Evolutionary conservation across 371 early-diverging fungal genomes (phyloP).

Genomic region (Actinomortierella ambigua): DNA sequence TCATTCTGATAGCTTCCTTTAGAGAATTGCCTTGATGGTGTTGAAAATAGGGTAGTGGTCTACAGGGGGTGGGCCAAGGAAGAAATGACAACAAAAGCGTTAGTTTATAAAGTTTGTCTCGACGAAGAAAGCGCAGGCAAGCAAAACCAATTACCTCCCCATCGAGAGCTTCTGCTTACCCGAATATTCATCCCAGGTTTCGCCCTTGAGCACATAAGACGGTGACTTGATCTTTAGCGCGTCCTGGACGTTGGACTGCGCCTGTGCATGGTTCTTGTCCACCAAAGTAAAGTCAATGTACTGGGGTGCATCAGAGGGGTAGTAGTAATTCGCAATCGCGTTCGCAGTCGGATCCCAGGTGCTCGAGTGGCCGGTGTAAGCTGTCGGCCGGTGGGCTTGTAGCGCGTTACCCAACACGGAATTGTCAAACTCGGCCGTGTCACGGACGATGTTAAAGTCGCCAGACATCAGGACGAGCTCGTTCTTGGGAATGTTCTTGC

Average conservation of each 20-base stretch:
- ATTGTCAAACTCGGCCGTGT: slow-evolving; percentile 20
- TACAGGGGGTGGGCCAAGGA: too few relatives aligned
- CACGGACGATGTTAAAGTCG: slow-evolving; percentile 29
- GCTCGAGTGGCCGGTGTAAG: slow-evolving; percentile 21
- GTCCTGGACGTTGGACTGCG: slow-evolving; percentile 14
- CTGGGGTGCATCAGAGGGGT: slow-evolving; percentile 19
- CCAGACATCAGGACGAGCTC: slow-evolving; percentile 41
- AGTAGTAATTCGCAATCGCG: slow-evolving; percentile 39
- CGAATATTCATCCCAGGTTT: slow-evolving; percentile 35
- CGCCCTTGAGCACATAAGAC: slow-evolving; percentile 20
- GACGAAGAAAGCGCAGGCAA: too few relatives aligned
- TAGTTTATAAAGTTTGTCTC: too few relatives aligned
- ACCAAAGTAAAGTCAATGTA: slow-evolving; percentile 38
- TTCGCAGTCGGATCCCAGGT: slow-evolving; percentile 38
- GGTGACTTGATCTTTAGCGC: slow-evolving; percentile 20
- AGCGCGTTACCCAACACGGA: slow-evolving; percentile 14
- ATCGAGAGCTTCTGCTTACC: too few relatives aligned
- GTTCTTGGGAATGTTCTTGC: slow-evolving; percentile 29
- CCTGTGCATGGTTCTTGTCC: slow-evolving; percentile 13
- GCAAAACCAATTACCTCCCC: too few relatives aligned
- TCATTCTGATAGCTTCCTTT: too few relatives aligned
- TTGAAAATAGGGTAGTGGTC: too few relatives aligned
- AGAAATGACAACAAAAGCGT: too few relatives aligned
- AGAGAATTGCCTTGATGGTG: too few relatives aligned
- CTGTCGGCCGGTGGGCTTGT: slow-evolving; percentile 13